Percentiles rank a stretch among this genome's conserved stretches.
These are phyloP conservation scores for Hibiscus tridactylites DNA, from an alignment of 345 rosid species.

Conservation along the genomic window DNA sequence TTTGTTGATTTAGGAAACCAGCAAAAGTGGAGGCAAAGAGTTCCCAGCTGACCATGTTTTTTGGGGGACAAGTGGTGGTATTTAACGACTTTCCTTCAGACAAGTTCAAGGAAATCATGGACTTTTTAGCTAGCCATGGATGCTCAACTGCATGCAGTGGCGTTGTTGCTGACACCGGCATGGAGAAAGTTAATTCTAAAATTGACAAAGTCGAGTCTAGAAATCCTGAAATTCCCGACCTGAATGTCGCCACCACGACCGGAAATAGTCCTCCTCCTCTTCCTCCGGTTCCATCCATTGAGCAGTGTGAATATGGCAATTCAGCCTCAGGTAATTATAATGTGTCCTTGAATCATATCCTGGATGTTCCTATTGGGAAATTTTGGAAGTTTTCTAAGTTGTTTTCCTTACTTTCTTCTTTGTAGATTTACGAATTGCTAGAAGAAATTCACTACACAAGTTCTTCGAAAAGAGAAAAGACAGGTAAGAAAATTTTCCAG, in stretches of 20 bases:
- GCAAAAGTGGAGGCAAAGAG: constrained; percentile 12
- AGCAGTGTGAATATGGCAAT: constrained; percentile 7
- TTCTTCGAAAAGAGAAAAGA: constrained; percentile 72
- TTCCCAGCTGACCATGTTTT: constrained; percentile 60
- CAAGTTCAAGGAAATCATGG: constrained; percentile 45
- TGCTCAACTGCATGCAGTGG: background rate
- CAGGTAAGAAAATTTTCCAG: constrained; percentile 30
- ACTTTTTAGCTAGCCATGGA: constrained; percentile 28
- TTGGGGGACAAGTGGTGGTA: constrained; percentile 41
- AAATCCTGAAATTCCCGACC: constrained; percentile 23
- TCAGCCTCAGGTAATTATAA: constrained; percentile 16
- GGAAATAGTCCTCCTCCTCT: background rate
- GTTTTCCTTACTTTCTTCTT: background rate
- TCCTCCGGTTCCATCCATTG: constrained; percentile 10
- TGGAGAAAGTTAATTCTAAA: constrained; percentile 1
- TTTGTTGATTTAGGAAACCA: constrained; percentile 16
- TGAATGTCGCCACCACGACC: constrained; percentile 24
- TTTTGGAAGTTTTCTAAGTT: background rate
- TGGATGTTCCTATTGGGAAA: constrained; percentile 2
- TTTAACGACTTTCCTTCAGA: constrained; percentile 45
- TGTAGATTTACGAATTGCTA: constrained; percentile 35
- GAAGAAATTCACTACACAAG: constrained; percentile 58
- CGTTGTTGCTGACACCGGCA: constrained; percentile 1
- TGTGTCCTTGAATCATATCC: background rate
- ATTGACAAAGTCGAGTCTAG: background rate